Conservation (phyloP, 2,329 filamentous ascomycete genomes). For the Aotearoamyces nothofagi region DNA sequence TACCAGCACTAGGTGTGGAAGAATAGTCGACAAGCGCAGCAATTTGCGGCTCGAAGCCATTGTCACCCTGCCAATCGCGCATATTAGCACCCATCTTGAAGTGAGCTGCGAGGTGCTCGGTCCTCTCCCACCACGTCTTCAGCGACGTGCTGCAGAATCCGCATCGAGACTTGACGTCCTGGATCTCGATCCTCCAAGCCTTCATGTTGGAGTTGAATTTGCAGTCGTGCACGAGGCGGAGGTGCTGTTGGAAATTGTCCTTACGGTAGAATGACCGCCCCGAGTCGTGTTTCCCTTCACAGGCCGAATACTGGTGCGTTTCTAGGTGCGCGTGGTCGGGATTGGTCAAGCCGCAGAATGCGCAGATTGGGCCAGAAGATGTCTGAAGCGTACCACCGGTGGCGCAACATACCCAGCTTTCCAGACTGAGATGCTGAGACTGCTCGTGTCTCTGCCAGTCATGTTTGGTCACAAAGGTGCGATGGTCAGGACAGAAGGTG, state of each 20-base stretch:
- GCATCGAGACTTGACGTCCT: slow-evolving; percentile 33
- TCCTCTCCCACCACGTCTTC: slow-evolving; percentile 27
- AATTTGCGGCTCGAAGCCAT: slow-evolving; percentile 21
- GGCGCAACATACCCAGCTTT: slow-evolving; percentile 45
- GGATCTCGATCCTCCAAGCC: slow-evolving; percentile 38
- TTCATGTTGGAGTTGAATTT: slow-evolving; percentile 40
- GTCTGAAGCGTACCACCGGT: slow-evolving; percentile 33
- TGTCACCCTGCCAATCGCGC: slow-evolving; percentile 24
- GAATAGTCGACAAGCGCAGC: slow-evolving; percentile 19
- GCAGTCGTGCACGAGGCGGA: slow-evolving; percentile 42
- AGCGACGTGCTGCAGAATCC: slow-evolving; percentile 25
- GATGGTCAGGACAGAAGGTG: slow-evolving; percentile 41
- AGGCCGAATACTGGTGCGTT: slow-evolving; percentile 40
- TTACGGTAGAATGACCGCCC: slow-evolving; percentile 47
- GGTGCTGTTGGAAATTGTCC: slow-evolving; percentile 45
- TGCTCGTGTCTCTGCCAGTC: slow-evolving; percentile 47
- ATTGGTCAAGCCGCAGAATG: slow-evolving; percentile 40
- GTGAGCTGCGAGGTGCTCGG: slow-evolving; percentile 24
- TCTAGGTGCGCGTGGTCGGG: slow-evolving; percentile 40
- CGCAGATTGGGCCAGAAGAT: slow-evolving; percentile 36
- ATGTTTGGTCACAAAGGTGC: slow-evolving; percentile 36
- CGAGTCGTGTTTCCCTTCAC: slow-evolving; percentile 38
- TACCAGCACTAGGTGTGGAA: too few species aligned
- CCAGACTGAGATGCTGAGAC: slow-evolving; percentile 37
- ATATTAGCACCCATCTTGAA: slow-evolving; percentile 23